Base-by-base conservation (phyloP, 352 stramenopile species). In the Phytophthora tentaculata region DNA sequence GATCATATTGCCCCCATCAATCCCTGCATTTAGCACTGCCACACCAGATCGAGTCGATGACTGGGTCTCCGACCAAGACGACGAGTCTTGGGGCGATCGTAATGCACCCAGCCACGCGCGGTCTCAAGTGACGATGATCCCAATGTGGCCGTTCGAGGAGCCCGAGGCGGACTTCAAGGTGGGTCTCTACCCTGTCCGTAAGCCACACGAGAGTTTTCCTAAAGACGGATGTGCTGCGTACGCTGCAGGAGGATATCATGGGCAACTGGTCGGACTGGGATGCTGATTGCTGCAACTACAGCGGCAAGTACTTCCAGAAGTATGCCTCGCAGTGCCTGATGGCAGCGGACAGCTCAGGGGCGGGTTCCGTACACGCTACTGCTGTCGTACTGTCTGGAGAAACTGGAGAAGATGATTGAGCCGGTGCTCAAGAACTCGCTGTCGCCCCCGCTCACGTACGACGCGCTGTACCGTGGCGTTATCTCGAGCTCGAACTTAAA, bases 231-330 rank as follows among this genome's bases (percentile, higher is more conserved):
- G 61, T 82, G 64, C 35, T 79, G 48, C 28, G 64, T 48, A 85
- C 71, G 20, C 71, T 91, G 16, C 32, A 84, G 44, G 71, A 64
- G 9, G 86, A 94, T 32, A 91, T 94, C 61, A 71, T 64, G 10
- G 68, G 51, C 8, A 69, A 84, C 6, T 92, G 86, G 86, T 59
- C 67, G 0, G 68, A 37, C 16, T 74, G 85, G 49, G 52, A 71
- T 23, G 58, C 75, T 13, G 72, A 74, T 26, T 89, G 75, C 39
- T 92, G 87, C 77, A 92, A 94, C 70, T 94, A 81, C 61, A 91
- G 83, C 37, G 86, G 86, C 52, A 94, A 94, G 61, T 73, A 72
- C 13, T 87, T 81, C 52, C 86, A 94, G 64, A 94, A 94, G 81
- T 92, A 91, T 45, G 86, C 86, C 24, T 90, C 86, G 22, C 59